Base-by-base conservation (phyloP, 257 asterid genomes). In the Buddleja alternifolia region DNA sequence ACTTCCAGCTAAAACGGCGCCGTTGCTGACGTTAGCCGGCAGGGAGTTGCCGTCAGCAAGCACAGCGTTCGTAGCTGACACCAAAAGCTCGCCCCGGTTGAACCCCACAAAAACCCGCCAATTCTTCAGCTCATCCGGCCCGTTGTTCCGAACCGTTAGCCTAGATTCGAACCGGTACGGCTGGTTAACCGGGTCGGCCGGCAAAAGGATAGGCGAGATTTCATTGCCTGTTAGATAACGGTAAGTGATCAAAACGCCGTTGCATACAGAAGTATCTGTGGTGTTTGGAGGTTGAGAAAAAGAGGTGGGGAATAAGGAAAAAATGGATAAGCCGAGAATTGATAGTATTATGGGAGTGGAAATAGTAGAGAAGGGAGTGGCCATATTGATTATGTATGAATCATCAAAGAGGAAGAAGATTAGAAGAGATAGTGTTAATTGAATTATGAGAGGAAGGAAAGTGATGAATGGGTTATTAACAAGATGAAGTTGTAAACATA, bases 61-160 rank as follows among this genome's bases (percentile, higher is more conserved):
- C 59, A 81, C 93, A 10, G 90, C 90, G 15, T 69, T 46, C 0
- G 70, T 37, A 14, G 86, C 92, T 7, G 90, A 85, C n/a, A 80
- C 88, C 69, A 89, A 36, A 8, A 78, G 65, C 71, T 89, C 95
- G 0, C 78, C 72, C 55, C 85, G 82, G 16, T 73, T 74, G 74
- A 89, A 89, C 42, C 92, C 92, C 46, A 86, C 92, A 57, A 85
- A 89, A 59, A 80, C 89, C 75, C 75, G 81, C 96, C 94, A 89
- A 11, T 81, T 67, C 63, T 81, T 80, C 21, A 85, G 81, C 64
- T 83, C 83, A n/a, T 11, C 67, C 4, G 60, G 82, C 7, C 90
- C 91, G 58, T 81, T 81, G 66, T 89, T 86, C 32, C 67, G 81
- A 11, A 86, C 76, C 10, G 82, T 77, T 39, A 89, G 69, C 14